These are phyloP conservation scores for Colletotrichum lindemuthianum DNA, from an alignment of 2,329 filamentous ascomycete genomes.

Conservation along the genomic window DNA sequence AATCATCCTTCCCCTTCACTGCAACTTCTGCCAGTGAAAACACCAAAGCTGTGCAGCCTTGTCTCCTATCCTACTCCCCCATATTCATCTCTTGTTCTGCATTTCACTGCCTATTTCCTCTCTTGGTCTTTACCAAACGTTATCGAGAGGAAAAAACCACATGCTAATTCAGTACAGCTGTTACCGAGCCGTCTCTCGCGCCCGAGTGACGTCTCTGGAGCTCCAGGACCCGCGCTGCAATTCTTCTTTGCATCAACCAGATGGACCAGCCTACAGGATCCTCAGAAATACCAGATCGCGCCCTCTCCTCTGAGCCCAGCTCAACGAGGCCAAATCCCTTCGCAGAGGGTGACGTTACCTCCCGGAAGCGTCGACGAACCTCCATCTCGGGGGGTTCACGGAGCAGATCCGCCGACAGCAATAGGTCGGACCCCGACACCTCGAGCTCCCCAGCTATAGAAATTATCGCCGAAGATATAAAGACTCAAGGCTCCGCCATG, in stretches of 20 bases:
- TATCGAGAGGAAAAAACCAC: constrained; percentile 50
- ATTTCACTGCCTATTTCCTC: constrained; percentile 27
- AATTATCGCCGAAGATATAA: constrained; percentile 39
- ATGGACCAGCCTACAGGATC: constrained; percentile 64
- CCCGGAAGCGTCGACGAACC: constrained; percentile 71
- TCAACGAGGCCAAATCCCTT: constrained; percentile 73
- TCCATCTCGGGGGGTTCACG: constrained; percentile 63
- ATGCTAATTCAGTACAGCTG: constrained; percentile 67
- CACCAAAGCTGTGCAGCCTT: constrained; percentile 27
- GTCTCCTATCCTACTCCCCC: constrained; percentile 25
- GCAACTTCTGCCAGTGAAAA: background rate
- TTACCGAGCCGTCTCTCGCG: constrained; percentile 64
- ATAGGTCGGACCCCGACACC: constrained; percentile 45
- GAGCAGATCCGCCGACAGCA: constrained; percentile 61
- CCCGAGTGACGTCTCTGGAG: constrained; percentile 61
- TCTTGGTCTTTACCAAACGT: constrained; percentile 35
- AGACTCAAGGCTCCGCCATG: constrained; percentile 48
- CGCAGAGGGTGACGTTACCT: constrained; percentile 64
- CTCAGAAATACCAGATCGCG: constrained; percentile 65
- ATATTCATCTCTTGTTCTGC: background rate
- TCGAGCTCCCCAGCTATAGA: constrained; percentile 44
- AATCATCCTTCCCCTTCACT: constrained; percentile 1
- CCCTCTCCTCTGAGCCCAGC: constrained; percentile 70
- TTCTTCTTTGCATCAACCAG: constrained; percentile 53
- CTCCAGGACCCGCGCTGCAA: constrained; percentile 53